Base-by-base conservation (phyloP, 768 basidiomycete species). In the Lentinula boryana region DNA sequence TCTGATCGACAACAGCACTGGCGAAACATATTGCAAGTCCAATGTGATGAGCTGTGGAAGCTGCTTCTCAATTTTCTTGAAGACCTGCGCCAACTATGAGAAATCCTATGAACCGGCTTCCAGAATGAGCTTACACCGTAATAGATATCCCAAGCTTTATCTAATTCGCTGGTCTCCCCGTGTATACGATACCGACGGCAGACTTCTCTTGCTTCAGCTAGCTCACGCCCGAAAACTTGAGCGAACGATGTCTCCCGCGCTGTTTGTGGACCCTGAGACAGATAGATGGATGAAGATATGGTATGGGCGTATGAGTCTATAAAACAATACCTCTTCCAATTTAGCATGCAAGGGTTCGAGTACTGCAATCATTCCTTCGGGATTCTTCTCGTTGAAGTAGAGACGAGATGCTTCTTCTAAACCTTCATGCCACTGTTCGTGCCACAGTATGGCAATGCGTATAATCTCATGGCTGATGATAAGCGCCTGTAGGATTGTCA, bases 91-190 rank as follows among this genome's bases (percentile, higher is more conserved):
- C 44, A 16, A 52, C 9, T 27, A 48, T 32, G 12, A 48, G 9
- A 36, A 36, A 54, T 12, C 9, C 12, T 8, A 54, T 15, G 10
- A 38, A 36, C 53, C 33, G n/a, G 13, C 10, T n/a, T 36, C 5
- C 6, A 21, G 15, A 23, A 38, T 4, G 21, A n/a, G 72, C 87
- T 63, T 69, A 93, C 94, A 52, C 85, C 86, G 68, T 98, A 99
- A 73, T 99, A 99, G 31, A 98, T 95, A 68, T 98, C 97, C 97
- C 97, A 99, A 35, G 97, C 97, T 69, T 91, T 93, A 70, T 98
- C 97, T 51, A 99, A 76, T 69, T 98, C 94, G 54, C 84, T 86
- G 60, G 85, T 82, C 69, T 99, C 95, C 27, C 91, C 91, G 68
- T 91, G 91, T 21, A 84, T 81, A 44, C 89, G 87, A 77, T 89